Percentiles rank a stretch among this genome's conserved stretches.
Conservation (phyloP, 2,329 filamentous ascomycete genomes). For the Talaromyces sp. region DNA sequence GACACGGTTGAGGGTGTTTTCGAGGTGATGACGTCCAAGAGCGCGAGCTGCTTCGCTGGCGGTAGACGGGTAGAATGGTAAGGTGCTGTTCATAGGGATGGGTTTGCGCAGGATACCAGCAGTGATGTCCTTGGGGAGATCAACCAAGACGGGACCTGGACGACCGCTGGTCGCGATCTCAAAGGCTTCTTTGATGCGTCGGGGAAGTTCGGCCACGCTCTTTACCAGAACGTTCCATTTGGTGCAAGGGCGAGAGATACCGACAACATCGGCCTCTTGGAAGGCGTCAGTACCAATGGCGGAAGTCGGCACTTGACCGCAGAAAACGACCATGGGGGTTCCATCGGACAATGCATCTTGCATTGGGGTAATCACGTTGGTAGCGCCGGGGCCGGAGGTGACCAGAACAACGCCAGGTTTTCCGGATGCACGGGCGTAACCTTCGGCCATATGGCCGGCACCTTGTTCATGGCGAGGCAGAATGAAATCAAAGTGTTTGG, state of each 20-base stretch:
- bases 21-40: slow-evolving; percentile 64
- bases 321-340: slow-evolving; percentile 93
- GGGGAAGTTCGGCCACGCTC: slow-evolving; percentile 85
- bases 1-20: slow-evolving; percentile 68
- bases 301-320: slow-evolving; percentile 81
- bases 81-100: slow-evolving; percentile 69
- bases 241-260: slow-evolving; percentile 89
- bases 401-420: slow-evolving; percentile 94
- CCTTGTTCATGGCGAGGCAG: slow-evolving; percentile 95
- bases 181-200: slow-evolving; percentile 94
- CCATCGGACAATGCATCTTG: slow-evolving; percentile 94
- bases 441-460: slow-evolving; percentile 97
- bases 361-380: slow-evolving; percentile 94
- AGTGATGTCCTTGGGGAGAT: slow-evolving; percentile 94
- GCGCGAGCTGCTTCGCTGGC: slow-evolving; percentile 77
- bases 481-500: slow-evolving; percentile 91
- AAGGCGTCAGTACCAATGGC: slow-evolving; percentile 94
- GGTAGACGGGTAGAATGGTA: slow-evolving; percentile 78
- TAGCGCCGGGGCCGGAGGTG: slow-evolving; percentile 92
- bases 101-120: slow-evolving; percentile 75
- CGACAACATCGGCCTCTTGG: slow-evolving; percentile 91
- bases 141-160: slow-evolving; percentile 89
- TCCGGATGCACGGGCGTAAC: slow-evolving; percentile 88
- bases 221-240: slow-evolving; percentile 99
- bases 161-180: slow-evolving; percentile 94